Conservation (phyloP, 305 asterid species). For the Ilex paraguariensis region DNA sequence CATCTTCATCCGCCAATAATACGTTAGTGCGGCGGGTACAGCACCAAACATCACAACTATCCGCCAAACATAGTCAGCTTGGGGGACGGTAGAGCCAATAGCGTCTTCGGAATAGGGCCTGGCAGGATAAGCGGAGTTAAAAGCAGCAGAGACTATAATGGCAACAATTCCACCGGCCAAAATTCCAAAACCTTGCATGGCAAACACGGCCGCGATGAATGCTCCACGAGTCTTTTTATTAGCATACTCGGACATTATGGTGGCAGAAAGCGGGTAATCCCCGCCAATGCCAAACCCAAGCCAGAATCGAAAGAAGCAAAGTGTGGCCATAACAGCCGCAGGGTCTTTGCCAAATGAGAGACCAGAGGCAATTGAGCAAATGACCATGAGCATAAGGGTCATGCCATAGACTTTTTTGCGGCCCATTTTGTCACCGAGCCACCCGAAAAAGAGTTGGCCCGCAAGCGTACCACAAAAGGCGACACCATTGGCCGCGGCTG, state of each 20-base stretch:
- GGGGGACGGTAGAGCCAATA: neutral
- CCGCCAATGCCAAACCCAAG: neutral
- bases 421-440: slow-evolving; percentile 1
- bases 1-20: slow-evolving; percentile 4
- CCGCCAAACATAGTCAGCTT: neutral
- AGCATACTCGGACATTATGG: slow-evolving; percentile 1
- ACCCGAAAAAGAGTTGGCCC: neutral
- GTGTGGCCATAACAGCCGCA: neutral
- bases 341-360: neutral
- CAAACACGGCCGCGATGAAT: neutral
- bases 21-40: neutral
- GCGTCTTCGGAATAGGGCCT: neutral
- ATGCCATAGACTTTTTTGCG: neutral
- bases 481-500: neutral
- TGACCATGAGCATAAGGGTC: neutral
- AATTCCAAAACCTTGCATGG: slow-evolving; percentile 3
- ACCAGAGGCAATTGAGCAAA: slow-evolving; percentile 1
- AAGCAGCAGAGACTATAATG: neutral
- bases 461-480: slow-evolving; percentile 1
- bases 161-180: slow-evolving; percentile 1
- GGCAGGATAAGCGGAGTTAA: neutral
- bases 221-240: slow-evolving; percentile 3
- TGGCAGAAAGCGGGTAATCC: neutral
- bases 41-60: neutral
- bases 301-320: slow-evolving; percentile 4